Evolutionary conservation across 768 basidiomycete species (phyloP), one percentile per base, ranked within the genome.

Genomic region (Termitomyces sp.): DNA sequence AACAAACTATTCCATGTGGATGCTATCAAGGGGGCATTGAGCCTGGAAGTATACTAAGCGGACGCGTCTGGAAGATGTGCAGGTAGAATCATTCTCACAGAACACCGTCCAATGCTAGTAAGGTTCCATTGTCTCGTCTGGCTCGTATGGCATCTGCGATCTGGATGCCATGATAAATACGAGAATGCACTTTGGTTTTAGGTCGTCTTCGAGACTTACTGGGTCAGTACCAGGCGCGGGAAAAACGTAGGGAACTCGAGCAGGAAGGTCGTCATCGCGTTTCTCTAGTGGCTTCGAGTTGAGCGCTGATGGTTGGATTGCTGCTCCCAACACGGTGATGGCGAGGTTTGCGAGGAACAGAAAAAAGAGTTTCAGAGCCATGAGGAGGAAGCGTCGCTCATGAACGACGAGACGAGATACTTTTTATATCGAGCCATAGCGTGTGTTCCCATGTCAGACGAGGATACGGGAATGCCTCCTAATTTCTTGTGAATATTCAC

Each of bases 241-340:
- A 53, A 77, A 73, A 7, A 77, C 63, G 36, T 78, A 78, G 4
- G 77, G 77, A 33, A 78, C 73, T 18, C 77, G 71, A 20, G 77
- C 76, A 49, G 77, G 75, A 29, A 73, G 60, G 45, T 73, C 66
- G 58, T 73, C 70, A 54, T 78, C 75, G 28, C 75, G 66, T 37
- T 57, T 60, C n/a, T 65, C 45, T 12, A 58, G 24, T 36, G 54
- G 33, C 24, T n/a, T 41, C 2, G 37, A 18, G 16, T 15, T n/a
- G 16, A 33, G 54, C 12, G 44, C 46, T 6, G 53, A 51, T 49
- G 54, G 46, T 33, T 44, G 51, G 16, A 47, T 33, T 47, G 51
- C 58, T 28, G 54, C 39, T 28, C 64, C 37, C 10, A 59, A 39
- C 9, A 57, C 41, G 51, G 57, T 53, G 24, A 28, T 4, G 22